phyloP scores from a whole-genome alignment of 495 filamentous ascomycete species.

The Neurospora sublineolata region DNA sequence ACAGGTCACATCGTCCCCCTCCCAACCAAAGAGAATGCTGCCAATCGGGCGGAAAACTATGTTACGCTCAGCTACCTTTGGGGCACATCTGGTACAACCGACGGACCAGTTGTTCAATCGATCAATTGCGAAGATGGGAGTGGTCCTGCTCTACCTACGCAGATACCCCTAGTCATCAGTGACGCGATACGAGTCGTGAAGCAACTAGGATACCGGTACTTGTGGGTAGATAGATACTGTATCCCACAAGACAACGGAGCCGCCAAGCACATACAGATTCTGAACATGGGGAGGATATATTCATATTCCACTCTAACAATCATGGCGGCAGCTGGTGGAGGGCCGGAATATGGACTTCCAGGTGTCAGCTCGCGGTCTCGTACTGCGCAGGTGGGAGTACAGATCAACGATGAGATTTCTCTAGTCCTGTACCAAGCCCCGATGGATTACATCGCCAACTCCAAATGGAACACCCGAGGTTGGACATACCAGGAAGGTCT shows the following conservation, averaged over 20 bases:
- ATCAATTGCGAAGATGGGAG: background rate
- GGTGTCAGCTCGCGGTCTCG: conserved; percentile 7
- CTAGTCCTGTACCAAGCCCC: background rate
- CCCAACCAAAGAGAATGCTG: background rate
- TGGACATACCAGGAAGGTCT: conserved; percentile 35
- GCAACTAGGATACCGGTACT: conserved; percentile 6
- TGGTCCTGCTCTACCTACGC: background rate
- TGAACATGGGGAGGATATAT: conserved; percentile 27
- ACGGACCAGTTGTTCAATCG: background rate
- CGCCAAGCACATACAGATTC: conserved; percentile 20
- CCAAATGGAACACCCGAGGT: conserved; percentile 23
- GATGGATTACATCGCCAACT: conserved; percentile 1
- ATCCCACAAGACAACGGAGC: conserved; percentile 9
- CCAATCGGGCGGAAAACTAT: background rate
- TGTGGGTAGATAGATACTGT: conserved; percentile 19
- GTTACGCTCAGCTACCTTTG: background rate
- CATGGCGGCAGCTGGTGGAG: conserved; percentile 19
- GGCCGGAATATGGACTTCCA: conserved; percentile 17
- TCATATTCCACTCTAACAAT: conserved; percentile 19
- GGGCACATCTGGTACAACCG: background rate
- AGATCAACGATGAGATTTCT: background rate
- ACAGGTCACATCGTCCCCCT: background rate
- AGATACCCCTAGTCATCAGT: background rate
- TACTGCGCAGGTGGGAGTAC: background rate
- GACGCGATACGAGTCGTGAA: background rate